A percentile compares a stretch with the other conserved stretches of the same genome.
Conservation (phyloP, 2,329 filamentous ascomycete species). For the Colletotrichum sp. region DNA sequence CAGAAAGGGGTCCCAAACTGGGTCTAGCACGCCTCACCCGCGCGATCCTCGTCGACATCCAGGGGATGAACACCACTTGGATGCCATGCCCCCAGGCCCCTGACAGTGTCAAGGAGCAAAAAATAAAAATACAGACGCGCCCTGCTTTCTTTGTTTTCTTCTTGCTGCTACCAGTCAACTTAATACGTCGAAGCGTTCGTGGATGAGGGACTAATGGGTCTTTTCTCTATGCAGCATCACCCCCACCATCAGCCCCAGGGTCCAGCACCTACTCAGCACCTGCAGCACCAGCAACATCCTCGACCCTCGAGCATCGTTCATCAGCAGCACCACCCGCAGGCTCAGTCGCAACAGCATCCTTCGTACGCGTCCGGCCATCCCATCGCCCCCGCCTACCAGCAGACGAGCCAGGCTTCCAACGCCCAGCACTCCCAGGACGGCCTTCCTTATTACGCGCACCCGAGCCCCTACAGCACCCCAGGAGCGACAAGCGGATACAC, state of each 20-base stretch:
- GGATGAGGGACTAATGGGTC: constrained; percentile 57
- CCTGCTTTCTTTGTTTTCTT: constrained; percentile 43
- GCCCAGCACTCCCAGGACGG: constrained; percentile 69
- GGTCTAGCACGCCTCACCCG: constrained; percentile 55
- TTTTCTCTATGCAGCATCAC: constrained; percentile 76
- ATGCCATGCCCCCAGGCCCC: constrained; percentile 44
- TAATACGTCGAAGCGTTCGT: constrained; percentile 35
- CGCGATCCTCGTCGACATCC: constrained; percentile 50
- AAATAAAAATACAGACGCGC: constrained; percentile 58
- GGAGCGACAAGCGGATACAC: constrained; percentile 85
- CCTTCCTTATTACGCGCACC: constrained; percentile 77
- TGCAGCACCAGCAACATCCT: constrained; percentile 72
- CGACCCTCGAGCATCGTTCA: constrained; percentile 76
- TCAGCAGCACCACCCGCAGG: constrained; percentile 73
- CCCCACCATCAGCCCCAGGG: constrained; percentile 76
- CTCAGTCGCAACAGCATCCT: constrained; percentile 66
- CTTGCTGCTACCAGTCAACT: constrained; percentile 22
- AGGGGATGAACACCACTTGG: constrained; percentile 40
- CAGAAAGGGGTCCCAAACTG: constrained; percentile 32
- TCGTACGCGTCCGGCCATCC: constrained; percentile 73
- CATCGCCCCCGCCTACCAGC: constrained; percentile 70
- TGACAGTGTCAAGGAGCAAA: constrained; percentile 47
- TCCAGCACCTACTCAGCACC: constrained; percentile 69
- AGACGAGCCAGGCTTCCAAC: constrained; percentile 65
- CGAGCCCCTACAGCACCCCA: constrained; percentile 83